Conservation (phyloP, 805 yeast genomes). For the Scheffersomyces coipomensis region DNA sequence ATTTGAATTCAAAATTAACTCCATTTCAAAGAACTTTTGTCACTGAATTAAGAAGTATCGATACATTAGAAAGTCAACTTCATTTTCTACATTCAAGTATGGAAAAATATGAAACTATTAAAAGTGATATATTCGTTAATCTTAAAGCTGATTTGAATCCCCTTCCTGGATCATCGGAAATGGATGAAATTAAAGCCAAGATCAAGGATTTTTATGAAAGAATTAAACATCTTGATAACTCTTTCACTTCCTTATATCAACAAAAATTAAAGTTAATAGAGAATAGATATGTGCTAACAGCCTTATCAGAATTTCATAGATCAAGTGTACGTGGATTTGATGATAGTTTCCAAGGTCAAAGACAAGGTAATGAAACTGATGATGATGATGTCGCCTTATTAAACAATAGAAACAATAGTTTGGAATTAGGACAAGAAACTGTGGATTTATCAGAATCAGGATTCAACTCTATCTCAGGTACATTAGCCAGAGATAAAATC, state of each 20-base stretch:
- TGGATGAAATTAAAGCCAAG: slow-evolving; percentile 29
- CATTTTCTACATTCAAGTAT: slow-evolving; percentile 23
- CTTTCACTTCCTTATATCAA: slow-evolving; percentile 24
- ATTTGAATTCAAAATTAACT: slow-evolving; percentile 47
- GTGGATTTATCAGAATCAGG: slow-evolving; percentile 19
- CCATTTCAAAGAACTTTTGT: slow-evolving; percentile 47
- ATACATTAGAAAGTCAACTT: slow-evolving; percentile 30
- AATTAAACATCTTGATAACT: slow-evolving; percentile 36
- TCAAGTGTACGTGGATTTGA: slow-evolving; percentile 12
- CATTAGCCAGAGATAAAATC: slow-evolving; percentile 33
- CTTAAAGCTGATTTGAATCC: slow-evolving; percentile 57
- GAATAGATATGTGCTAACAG: slow-evolving; percentile 32
- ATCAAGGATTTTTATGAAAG: slow-evolving; percentile 25
- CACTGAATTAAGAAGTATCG: slow-evolving; percentile 37
- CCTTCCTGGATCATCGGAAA: slow-evolving; percentile 32
- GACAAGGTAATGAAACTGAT: slow-evolving; percentile 16
- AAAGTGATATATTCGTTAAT: slow-evolving; percentile 22
- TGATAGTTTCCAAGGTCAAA: not conserved
- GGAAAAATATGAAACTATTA: slow-evolving; percentile 26
- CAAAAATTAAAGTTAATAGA: slow-evolving; percentile 26
- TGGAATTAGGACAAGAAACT: slow-evolving; percentile 21
- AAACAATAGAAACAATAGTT: slow-evolving; percentile 18
- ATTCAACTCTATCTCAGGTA: slow-evolving; percentile 34
- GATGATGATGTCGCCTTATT: slow-evolving; percentile 27
- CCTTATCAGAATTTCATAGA: slow-evolving; percentile 32